phyloP scores from a whole-genome alignment of 2,329 filamentous ascomycete genomes.

The Fusarium floridanum region DNA sequence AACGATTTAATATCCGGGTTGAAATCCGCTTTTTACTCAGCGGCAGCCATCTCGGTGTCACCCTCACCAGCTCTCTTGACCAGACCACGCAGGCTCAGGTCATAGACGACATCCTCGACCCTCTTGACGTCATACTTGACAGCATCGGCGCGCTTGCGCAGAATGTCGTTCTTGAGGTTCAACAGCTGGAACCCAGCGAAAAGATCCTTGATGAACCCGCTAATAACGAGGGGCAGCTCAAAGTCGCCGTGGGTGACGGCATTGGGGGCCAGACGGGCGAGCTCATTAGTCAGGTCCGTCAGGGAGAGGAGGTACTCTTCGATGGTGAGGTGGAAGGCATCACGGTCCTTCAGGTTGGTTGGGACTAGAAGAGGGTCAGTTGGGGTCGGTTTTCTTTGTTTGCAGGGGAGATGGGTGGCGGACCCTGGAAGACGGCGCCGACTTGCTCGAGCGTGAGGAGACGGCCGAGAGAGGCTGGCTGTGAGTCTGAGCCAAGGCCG shows the following conservation, averaged over 20 bases:
- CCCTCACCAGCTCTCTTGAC: constrained; percentile 65
- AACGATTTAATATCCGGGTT: background rate
- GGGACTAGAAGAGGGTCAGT: constrained; percentile 74
- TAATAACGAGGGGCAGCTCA: constrained; percentile 86
- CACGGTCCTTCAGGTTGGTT: constrained; percentile 88
- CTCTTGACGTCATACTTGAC: constrained; percentile 99
- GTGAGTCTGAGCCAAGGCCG: constrained; percentile 70
- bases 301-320: constrained; percentile 96
- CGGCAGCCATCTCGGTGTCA: constrained; percentile 56
- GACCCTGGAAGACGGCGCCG: constrained; percentile 81
- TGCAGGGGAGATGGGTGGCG: constrained; percentile 35
- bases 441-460: constrained; percentile 92
- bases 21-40: constrained; percentile 37
- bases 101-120: constrained; percentile 98
- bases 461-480: constrained; percentile 68
- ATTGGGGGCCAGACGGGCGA: constrained; percentile 92
- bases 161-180: constrained; percentile 94
- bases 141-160: constrained; percentile 88
- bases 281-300: constrained; percentile 89
- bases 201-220: constrained; percentile 92
- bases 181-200: constrained; percentile 97
- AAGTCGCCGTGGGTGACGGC: constrained; percentile 91
- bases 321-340: constrained; percentile 94
- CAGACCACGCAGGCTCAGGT: constrained; percentile 87
- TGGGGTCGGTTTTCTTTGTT: background rate